Conservation (phyloP, 2,329 filamentous ascomycete species). For the Gaeumannomyces tritici region DNA sequence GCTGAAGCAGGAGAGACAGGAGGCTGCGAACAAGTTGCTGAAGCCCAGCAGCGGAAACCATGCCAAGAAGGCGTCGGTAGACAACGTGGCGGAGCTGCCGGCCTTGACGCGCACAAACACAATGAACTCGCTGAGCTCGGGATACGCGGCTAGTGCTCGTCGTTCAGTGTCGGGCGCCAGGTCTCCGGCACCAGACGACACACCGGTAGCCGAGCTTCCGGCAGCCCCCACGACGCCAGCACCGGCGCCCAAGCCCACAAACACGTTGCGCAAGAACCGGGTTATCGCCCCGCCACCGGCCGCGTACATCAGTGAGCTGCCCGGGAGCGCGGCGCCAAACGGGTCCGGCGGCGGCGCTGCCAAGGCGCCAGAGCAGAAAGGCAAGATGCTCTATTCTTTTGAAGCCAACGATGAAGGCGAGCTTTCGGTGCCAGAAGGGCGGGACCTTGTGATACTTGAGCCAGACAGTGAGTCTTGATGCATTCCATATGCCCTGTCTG, state of each 20-base stretch:
- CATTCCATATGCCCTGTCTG: neutral
- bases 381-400: constrained; percentile 85
- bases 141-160: constrained; percentile 71
- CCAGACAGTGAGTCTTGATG: constrained; percentile 63
- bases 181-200: constrained; percentile 39
- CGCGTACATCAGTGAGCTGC: constrained; percentile 64
- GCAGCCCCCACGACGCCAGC: constrained; percentile 22
- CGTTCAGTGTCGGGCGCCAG: constrained; percentile 60
- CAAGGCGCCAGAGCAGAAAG: constrained; percentile 48
- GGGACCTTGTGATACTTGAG: constrained; percentile 69
- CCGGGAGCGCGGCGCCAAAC: constrained; percentile 36
- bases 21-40: constrained; percentile 56
- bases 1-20: constrained; percentile 77
- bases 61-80: constrained; percentile 17
- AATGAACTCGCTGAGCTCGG: constrained; percentile 82
- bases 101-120: constrained; percentile 72
- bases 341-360: constrained; percentile 17
- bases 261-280: constrained; percentile 48
- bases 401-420: constrained; percentile 75
- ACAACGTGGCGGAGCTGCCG: constrained; percentile 53
- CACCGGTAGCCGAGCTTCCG: constrained; percentile 23
- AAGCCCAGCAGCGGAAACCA: constrained; percentile 25
- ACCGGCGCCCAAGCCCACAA: constrained; percentile 21
- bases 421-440: constrained; percentile 67
- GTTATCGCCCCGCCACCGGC: constrained; percentile 81